Evolutionary conservation across 139 green algal genomes (phyloP).

Genomic region (Tetradesmus obliquus): DNA sequence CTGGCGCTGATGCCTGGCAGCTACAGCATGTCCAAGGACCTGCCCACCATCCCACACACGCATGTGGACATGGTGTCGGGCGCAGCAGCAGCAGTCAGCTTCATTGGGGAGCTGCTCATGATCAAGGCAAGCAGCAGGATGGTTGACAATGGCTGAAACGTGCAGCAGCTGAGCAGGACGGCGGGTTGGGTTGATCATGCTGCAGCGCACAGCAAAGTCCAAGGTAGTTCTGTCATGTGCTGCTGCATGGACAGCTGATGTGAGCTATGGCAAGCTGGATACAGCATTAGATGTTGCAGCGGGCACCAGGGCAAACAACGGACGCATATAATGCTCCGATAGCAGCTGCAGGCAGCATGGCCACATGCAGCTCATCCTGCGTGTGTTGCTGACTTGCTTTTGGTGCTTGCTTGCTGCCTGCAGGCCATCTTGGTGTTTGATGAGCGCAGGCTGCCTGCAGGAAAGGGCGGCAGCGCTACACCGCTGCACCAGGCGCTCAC

Average conservation of each 20-base stretch:
- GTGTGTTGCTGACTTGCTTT: background rate
- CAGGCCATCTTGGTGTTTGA: conserved; percentile 20
- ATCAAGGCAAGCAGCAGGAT: conserved; percentile 47
- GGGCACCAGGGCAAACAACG: background rate
- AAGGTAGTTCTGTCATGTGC: background rate
- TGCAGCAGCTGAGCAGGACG: background rate
- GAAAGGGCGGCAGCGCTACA: background rate
- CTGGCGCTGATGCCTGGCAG: conserved; percentile 21
- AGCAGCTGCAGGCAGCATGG: background rate
- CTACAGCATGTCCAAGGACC: conserved; percentile 14
- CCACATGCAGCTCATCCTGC: background rate
- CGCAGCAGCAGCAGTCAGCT: conserved; percentile 44
- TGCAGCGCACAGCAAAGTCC: background rate
- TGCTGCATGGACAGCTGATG: background rate
- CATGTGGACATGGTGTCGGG: conserved; percentile 56
- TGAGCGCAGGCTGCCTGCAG: background rate
- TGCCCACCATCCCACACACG: conserved; percentile 46
- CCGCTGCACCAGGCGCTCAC: background rate
- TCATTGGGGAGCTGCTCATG: conserved; percentile 59
- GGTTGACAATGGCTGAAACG: background rate
- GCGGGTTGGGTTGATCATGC: background rate
- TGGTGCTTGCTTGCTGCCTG: background rate
- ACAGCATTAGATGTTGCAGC: background rate
- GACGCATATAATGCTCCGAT: background rate
- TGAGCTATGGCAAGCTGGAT: background rate